Conservation (phyloP, 129 eudicot species). For the Lactuca saligna region DNA sequence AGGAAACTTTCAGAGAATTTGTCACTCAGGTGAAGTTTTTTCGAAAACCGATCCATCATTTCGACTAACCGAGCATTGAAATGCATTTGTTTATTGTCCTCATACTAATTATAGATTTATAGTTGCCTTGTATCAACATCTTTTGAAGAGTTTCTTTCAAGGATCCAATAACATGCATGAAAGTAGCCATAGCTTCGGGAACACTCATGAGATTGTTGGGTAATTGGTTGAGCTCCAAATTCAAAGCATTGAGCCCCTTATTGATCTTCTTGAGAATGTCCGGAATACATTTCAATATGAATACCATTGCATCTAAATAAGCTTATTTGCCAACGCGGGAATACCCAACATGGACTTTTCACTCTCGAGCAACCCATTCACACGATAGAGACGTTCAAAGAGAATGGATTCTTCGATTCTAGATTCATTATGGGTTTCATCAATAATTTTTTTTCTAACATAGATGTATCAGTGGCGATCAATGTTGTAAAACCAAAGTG, state of each 20-base stretch:
- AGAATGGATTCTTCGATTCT: slow-evolving; percentile 25
- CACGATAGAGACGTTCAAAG: slow-evolving; percentile 19
- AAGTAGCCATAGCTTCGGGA: slow-evolving; percentile 38
- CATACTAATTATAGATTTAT: slow-evolving; percentile 2
- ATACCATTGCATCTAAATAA: slow-evolving; percentile 20
- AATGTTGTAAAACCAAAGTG: no score
- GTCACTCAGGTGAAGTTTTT: neutral
- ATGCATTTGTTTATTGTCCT: slow-evolving; percentile 30
- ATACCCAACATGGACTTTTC: slow-evolving; percentile 35
- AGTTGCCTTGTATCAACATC: slow-evolving; percentile 24
- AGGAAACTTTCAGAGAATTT: slow-evolving; percentile 20
- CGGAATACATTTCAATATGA: slow-evolving; percentile 34
- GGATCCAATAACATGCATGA: slow-evolving; percentile 32
- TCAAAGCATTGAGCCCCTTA: slow-evolving; percentile 28
- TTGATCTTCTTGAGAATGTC: slow-evolving; percentile 28
- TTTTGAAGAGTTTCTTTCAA: slow-evolving; percentile 40
- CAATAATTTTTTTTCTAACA: slow-evolving; percentile 27
- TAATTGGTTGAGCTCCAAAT: slow-evolving; percentile 32
- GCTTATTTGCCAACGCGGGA: slow-evolving; percentile 20
- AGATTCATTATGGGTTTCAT: slow-evolving; percentile 29
- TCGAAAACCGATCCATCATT: slow-evolving; percentile 17
- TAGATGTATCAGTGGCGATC: neutral
- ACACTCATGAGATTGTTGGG: slow-evolving; percentile 27
- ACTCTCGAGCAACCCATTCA: slow-evolving; percentile 13
- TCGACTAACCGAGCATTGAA: slow-evolving; percentile 24